Percentiles rank a stretch among this genome's conserved stretches.
Evolutionary conservation across 129 eudicot species (phyloP).

Genomic region (Lonicera japonica): DNA sequence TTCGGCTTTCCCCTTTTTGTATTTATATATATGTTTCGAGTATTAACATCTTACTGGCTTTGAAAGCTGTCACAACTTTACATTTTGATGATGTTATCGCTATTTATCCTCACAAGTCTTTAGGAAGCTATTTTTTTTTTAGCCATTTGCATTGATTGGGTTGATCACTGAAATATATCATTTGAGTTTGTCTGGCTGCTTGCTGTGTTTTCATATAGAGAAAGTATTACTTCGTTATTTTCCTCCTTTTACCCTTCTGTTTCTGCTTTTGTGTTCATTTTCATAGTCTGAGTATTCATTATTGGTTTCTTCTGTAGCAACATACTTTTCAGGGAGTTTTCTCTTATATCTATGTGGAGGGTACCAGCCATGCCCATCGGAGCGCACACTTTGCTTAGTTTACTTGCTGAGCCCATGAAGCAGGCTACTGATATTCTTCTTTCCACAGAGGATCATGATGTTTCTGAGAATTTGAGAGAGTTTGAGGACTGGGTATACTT

Average conservation of each 20-base stretch:
- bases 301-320: constrained; percentile 47
- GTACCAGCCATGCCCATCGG: constrained; percentile 85
- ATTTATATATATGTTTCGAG: no score
- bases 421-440: constrained; percentile 51
- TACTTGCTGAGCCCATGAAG: constrained; percentile 93
- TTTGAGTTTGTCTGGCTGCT: background rate
- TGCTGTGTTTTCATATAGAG: no score
- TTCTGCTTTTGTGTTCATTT: no score
- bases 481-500: constrained; percentile 90
- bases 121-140: no score
- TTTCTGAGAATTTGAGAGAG: constrained; percentile 82
- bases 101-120: no score
- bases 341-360: constrained; percentile 98
- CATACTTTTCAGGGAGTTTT: constrained; percentile 86
- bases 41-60: no score
- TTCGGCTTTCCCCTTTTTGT: no score
- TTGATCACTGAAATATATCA: background rate
- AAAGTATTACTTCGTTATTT: no score
- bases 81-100: no score
- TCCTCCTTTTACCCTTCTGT: no score
- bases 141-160: background rate
- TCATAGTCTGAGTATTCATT: no score
- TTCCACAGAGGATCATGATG: constrained; percentile 41
- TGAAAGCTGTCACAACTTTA: no score
- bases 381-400: constrained; percentile 84